These are phyloP conservation scores for Cyberlindnera petersonii DNA, from an alignment of 805 yeast species.

Conservation along the genomic window DNA sequence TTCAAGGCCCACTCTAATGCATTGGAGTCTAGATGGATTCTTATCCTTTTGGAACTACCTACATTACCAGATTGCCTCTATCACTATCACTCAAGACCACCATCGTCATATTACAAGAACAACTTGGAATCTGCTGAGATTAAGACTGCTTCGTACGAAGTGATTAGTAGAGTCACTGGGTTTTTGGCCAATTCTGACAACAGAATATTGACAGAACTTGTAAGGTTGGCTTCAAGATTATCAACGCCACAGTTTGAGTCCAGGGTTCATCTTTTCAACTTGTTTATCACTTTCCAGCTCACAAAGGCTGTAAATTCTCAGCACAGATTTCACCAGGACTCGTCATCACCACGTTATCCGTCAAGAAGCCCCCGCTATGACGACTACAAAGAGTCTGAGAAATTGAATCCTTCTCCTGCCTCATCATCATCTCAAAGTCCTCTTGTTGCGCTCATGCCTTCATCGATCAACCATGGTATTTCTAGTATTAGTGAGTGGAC, in stretches of 20 bases:
- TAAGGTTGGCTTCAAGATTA: conserved; percentile 52
- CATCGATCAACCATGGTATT: conserved; percentile 5
- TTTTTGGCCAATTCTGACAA: conserved; percentile 50
- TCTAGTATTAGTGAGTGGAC: conserved; percentile 4
- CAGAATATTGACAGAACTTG: conserved; percentile 38
- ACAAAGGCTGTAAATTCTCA: conserved; percentile 42
- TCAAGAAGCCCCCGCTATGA: conserved; percentile 6
- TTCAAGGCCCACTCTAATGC: conserved; percentile 36
- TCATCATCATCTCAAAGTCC: not conserved
- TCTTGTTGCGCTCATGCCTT: no score
- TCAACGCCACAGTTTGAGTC: conserved; percentile 40
- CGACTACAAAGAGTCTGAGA: conserved; percentile 7
- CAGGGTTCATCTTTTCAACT: conserved; percentile 65
- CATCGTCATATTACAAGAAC: no score
- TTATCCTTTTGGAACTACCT: conserved; percentile 70
- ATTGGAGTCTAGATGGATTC: conserved; percentile 49
- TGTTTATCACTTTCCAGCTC: conserved; percentile 75
- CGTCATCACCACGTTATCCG: not conserved
- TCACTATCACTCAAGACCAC: no score
- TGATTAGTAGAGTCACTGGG: conserved; percentile 67
- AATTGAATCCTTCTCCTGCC: conserved; percentile 4
- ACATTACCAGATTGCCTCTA: conserved; percentile 46
- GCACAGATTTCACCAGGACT: not conserved
- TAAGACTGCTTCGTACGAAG: conserved; percentile 57
- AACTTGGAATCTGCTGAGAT: conserved; percentile 46